phyloP scores from a whole-genome alignment of 495 filamentous ascomycete genomes.

The Aspergillus bertholletiae region DNA sequence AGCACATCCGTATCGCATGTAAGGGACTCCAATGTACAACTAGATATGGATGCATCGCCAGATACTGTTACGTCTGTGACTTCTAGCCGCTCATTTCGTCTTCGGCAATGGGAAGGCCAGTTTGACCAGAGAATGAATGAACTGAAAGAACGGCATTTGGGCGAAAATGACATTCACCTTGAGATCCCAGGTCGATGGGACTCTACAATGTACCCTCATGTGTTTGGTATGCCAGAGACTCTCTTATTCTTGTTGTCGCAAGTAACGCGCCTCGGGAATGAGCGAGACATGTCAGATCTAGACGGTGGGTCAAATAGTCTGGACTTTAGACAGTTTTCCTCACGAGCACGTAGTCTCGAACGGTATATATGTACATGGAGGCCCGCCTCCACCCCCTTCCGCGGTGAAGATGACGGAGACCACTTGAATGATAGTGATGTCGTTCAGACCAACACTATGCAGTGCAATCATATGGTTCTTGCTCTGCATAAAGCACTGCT shows the following conservation, averaged over 20 bases:
- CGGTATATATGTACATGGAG: constrained; percentile 9
- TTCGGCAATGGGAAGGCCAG: constrained; percentile 9
- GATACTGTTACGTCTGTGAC: background rate
- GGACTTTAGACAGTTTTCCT: constrained; percentile 18
- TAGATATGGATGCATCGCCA: background rate
- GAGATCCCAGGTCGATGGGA: constrained; percentile 24
- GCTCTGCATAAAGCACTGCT: constrained; percentile 23
- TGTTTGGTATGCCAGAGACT: constrained; percentile 27
- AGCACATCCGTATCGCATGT: constrained; percentile 9
- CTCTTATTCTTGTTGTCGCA: constrained; percentile 21
- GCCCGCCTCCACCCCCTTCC: background rate
- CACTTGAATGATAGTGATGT: background rate
- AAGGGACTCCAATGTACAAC: background rate
- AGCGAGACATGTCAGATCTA: constrained; percentile 20
- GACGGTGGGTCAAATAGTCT: constrained; percentile 1
- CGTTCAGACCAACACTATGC: constrained; percentile 11
- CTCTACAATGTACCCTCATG: constrained; percentile 23
- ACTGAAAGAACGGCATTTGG: constrained; percentile 18
- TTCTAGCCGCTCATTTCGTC: constrained; percentile 19
- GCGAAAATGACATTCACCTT: constrained; percentile 25
- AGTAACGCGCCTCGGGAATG: constrained; percentile 23
- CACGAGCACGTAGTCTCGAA: constrained; percentile 20
- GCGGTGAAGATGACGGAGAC: background rate
- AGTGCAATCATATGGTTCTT: constrained; percentile 15
- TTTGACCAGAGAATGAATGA: constrained; percentile 20